Percentiles rank a stretch among this genome's conserved stretches.
phyloP scores from a whole-genome alignment of 768 basidiomycete species.

The Leccinum boreale region DNA sequence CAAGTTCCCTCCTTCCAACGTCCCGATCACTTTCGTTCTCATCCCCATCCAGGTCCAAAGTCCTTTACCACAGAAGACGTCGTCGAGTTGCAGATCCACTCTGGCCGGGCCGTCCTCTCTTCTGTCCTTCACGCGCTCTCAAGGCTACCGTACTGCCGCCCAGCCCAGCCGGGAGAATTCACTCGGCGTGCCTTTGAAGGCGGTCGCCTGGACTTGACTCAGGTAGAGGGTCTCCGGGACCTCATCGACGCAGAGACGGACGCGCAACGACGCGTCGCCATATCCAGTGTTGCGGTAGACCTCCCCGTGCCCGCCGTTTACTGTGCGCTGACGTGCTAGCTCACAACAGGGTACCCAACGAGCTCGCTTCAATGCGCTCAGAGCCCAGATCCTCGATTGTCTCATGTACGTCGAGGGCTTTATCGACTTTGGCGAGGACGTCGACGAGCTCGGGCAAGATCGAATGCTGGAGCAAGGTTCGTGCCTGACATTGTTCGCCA shows the following conservation, averaged over 20 bases:
- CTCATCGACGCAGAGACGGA: slow-evolving; percentile 89
- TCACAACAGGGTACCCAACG: slow-evolving; percentile 58
- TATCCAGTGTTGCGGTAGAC: slow-evolving; percentile 65
- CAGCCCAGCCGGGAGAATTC: slow-evolving; percentile 86
- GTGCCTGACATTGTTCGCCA: background rate
- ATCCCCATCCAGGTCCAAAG: slow-evolving; percentile 51
- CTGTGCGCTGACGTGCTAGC: background rate
- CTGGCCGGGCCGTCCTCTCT: slow-evolving; percentile 75
- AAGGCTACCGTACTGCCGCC: slow-evolving; percentile 59
- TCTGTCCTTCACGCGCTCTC: slow-evolving; percentile 66
- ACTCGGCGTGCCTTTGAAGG: slow-evolving; percentile 79
- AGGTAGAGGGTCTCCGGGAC: slow-evolving; percentile 86
- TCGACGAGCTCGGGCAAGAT: slow-evolving; percentile 78
- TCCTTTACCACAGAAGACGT: slow-evolving; percentile 85
- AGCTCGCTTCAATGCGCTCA: slow-evolving; percentile 58
- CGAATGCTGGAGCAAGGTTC: slow-evolving; percentile 70
- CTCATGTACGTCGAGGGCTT: slow-evolving; percentile 82
- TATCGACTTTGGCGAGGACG: slow-evolving; percentile 89
- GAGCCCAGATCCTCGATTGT: slow-evolving; percentile 64
- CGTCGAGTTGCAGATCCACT: slow-evolving; percentile 84
- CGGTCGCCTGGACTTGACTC: slow-evolving; percentile 81
- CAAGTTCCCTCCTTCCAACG: slow-evolving; percentile 24
- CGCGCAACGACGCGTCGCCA: slow-evolving; percentile 69
- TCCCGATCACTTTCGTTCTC: background rate
- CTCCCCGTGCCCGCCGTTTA: background rate